Percentiles rank a stretch among this genome's conserved stretches.
Evolutionary conservation across 2,329 filamentous ascomycete species (phyloP).

Genomic region (Dothiorella sarmentorum): DNA sequence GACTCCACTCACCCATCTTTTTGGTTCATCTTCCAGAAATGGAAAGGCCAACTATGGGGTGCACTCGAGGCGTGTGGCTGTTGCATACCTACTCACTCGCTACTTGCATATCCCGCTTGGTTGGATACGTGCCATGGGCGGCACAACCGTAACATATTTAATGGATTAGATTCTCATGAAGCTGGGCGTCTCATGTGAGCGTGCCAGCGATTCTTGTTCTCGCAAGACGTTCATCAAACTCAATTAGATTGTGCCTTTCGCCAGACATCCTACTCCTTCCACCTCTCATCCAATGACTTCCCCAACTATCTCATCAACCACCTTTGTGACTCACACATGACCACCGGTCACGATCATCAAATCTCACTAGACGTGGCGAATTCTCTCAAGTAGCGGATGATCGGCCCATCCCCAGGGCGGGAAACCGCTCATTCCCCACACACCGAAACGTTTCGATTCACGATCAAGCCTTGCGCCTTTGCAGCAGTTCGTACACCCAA

Average conservation of each 20-base stretch:
- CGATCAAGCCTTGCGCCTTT: too few relatives aligned
- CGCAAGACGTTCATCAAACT: too few relatives aligned
- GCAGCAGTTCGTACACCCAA: too few relatives aligned
- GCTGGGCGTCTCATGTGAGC: neutral
- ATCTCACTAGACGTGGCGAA: neutral
- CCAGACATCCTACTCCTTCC: neutral
- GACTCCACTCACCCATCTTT: neutral
- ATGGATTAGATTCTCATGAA: conserved; percentile 12
- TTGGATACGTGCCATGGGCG: conserved; percentile 1
- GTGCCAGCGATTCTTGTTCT: neutral
- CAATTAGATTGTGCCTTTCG: too few relatives aligned
- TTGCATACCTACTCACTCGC: conserved; percentile 11
- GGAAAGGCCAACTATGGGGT: neutral
- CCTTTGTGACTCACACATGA: neutral
- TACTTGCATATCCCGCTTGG: neutral
- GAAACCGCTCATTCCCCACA: too few relatives aligned
- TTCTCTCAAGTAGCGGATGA: neutral
- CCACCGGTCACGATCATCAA: too few relatives aligned
- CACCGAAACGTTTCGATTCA: too few relatives aligned
- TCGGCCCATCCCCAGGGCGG: too few relatives aligned
- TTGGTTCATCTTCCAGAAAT: neutral
- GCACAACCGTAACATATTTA: conserved; percentile 11
- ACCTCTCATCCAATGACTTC: neutral
- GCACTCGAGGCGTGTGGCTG: conserved; percentile 6
- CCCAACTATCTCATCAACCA: neutral